phyloP scores from a whole-genome alignment of 768 basidiomycete genomes.

The Heimioporus sp. region DNA sequence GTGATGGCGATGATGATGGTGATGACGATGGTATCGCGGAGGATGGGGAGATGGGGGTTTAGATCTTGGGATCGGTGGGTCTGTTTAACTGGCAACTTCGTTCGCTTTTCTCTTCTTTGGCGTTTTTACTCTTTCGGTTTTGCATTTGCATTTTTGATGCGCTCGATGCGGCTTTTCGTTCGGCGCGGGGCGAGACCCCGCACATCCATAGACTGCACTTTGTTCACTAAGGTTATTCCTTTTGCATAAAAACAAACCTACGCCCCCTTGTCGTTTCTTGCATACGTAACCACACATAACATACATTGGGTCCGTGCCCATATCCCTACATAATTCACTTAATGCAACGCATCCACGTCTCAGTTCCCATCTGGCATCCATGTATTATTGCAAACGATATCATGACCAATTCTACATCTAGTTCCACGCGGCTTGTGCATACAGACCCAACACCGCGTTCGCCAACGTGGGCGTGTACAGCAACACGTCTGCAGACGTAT shows the following conservation, averaged over 20 bases:
- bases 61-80: no score
- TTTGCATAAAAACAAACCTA: constrained; percentile 6
- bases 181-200: background rate
- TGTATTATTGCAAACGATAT: no score
- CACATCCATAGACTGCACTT: background rate
- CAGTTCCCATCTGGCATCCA: no score
- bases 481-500: constrained; percentile 48
- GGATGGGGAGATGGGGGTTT: no score
- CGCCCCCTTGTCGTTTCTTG: background rate
- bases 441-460: constrained; percentile 38
- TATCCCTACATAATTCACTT: no score
- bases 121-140: background rate
- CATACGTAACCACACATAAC: constrained; percentile 2
- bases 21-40: no score
- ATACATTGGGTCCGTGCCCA: no score
- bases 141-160: no score
- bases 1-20: no score
- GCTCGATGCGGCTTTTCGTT: background rate
- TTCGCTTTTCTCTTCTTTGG: background rate
- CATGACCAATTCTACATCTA: background rate
- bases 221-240: constrained; percentile 15
- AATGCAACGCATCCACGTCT: no score
- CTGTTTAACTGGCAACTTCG: background rate
- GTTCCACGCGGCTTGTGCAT: constrained; percentile 19
- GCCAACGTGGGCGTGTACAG: constrained; percentile 50